These are phyloP conservation scores for Cyanidioschyzon merolae DNA, from an alignment of 23 red algal species.

Conservation along the genomic window DNA sequence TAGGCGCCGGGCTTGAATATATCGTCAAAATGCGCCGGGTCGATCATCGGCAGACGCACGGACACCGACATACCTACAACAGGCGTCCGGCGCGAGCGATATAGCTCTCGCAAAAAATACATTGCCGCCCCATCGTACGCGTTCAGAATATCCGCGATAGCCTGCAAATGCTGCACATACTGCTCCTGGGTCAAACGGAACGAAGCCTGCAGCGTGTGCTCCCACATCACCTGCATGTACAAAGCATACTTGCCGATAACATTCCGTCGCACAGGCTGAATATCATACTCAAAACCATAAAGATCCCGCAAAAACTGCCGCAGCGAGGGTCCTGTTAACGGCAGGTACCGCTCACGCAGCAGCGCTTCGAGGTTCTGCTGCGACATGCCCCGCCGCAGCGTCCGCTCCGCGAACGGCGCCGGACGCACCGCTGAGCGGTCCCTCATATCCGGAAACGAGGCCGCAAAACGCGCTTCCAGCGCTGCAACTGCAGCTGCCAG, in stretches of 20 bases:
- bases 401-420: background rate
- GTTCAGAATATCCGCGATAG: background rate
- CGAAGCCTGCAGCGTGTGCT: conserved; percentile 2
- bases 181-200: conserved; percentile 13
- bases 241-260: background rate
- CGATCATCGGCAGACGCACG: conserved; percentile 3
- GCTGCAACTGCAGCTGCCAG: background rate
- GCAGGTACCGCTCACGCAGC: conserved; percentile 13
- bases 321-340: conserved; percentile 1
- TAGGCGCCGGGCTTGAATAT: too few relatives aligned
- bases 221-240: conserved; percentile 16
- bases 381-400: background rate
- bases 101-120: conserved; percentile 9
- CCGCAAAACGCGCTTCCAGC: background rate
- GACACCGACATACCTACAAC: background rate
- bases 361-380: background rate
- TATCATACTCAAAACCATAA: background rate
- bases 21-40: background rate
- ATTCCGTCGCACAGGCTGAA: background rate
- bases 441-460: background rate
- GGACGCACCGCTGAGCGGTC: background rate
- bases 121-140: background rate
- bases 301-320: background rate
- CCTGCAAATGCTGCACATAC: conserved; percentile 10
- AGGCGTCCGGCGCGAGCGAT: background rate